A percentile compares a stretch with the other conserved stretches of the same genome.
These are phyloP conservation scores for Closterium sp. DNA, from an alignment of 139 green algal species.

Conservation along the genomic window DNA sequence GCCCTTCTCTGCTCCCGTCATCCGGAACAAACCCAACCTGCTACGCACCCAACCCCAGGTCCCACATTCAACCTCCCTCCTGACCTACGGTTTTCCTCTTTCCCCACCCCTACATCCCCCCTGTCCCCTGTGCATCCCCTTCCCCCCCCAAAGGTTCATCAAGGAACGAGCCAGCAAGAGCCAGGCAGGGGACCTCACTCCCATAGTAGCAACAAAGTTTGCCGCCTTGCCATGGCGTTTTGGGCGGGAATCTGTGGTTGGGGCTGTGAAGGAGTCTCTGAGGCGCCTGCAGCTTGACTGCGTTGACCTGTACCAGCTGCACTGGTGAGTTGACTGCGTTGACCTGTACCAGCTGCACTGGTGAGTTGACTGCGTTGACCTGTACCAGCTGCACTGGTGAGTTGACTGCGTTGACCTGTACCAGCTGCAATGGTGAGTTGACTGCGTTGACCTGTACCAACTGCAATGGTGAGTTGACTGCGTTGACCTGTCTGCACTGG, in stretches of 20 bases:
- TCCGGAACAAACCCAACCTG: constrained; percentile 28
- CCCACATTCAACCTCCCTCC: no score
- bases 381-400: constrained; percentile 12
- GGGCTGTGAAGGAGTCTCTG: constrained; percentile 42
- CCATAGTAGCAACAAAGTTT: constrained; percentile 45
- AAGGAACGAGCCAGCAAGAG: constrained; percentile 31
- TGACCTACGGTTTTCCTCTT: no score
- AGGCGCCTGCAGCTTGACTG: constrained; percentile 5
- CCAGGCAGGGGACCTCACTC: neutral
- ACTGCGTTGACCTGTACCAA: neutral
- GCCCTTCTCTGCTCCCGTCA: neutral
- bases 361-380: neutral
- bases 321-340: constrained; percentile 30
- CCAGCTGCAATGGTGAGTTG: neutral
- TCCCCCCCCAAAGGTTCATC: constrained; percentile 17
- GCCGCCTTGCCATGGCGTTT: constrained; percentile 41
- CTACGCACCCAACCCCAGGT: no score
- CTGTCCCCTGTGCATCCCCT: no score
- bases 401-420: neutral
- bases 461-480: constrained; percentile 1
- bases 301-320: constrained; percentile 51
- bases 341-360: neutral
- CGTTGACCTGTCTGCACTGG: neutral
- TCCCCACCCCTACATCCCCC: no score
- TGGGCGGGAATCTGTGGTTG: constrained; percentile 18